Evolutionary conservation across 257 asterid genomes (phyloP), one percentile per base, ranked within the genome.

Genomic region (Przewalskia tangutica): DNA sequence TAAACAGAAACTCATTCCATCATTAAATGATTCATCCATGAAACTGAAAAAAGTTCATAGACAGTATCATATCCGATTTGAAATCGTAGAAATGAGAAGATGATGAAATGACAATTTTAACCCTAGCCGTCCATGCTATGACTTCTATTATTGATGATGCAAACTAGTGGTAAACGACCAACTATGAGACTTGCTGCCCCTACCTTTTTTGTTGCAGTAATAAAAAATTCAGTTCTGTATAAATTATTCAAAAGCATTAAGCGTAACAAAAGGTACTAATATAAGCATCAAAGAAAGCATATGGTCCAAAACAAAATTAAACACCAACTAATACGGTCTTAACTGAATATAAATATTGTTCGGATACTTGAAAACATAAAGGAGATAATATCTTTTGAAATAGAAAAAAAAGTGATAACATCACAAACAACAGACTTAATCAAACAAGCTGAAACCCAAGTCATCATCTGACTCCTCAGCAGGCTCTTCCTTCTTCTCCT

Each of bases 391-490:
- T 79, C 34, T 18, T 18, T 6, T 2, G 77, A 12, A 13, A 34
- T 5, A 11, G 73, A 42, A 16, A 36, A 53, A 75, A 14, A 70
- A 16, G 32, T 27, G 32, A 27, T 27, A n/a, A 7, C 16, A 23
- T 14, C 44, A 44, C 38, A 2, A 17, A 27, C 73, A 76, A 18
- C 1, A 36, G 54, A 83, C 85, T 87, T 90, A 93, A 54, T 94
- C 98, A 34, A 95, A 95, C 18, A 94, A 94, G 77, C 94, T 73
- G 71, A 95, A 88, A 8, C 98, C 99, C 91, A 92, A 27, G 82
- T 95, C 99, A 0, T 91, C 99, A 80, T 95, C 99, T 0, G 97
- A 91, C 84, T 88, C 98, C 73, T 94, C 98, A 0, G 84, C 93
- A 0, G 94, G 90, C 13, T 91, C 99, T 0, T 90, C 97, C 85